Evolutionary conservation across 495 filamentous ascomycete genomes (phyloP).

Genomic region (Sordaria brevicollis): DNA sequence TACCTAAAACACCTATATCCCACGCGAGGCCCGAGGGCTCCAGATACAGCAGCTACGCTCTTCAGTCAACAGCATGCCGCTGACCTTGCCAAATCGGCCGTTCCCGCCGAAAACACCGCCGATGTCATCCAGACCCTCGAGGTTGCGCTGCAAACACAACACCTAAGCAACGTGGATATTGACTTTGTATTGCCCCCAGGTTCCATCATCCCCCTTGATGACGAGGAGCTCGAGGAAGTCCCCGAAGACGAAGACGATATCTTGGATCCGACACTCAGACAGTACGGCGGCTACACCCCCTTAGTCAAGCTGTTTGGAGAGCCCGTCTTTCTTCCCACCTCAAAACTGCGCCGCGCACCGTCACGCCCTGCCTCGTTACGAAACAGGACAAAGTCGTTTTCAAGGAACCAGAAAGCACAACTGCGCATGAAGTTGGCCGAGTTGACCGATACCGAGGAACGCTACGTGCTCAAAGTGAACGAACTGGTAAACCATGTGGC

Average conservation of each 20-base stretch:
- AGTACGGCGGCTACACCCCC: slow-evolving; percentile 65
- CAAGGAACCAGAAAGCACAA: slow-evolving; percentile 70
- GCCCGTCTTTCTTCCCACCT: slow-evolving; percentile 76
- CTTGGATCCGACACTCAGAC: slow-evolving; percentile 46
- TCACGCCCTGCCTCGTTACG: slow-evolving; percentile 67
- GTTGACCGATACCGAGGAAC: slow-evolving; percentile 84
- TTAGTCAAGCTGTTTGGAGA: slow-evolving; percentile 71
- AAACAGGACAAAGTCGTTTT: slow-evolving; percentile 60
- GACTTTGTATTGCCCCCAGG: slow-evolving; percentile 77
- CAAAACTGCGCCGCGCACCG: slow-evolving; percentile 74
- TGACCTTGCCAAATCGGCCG: slow-evolving; percentile 74
- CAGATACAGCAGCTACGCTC: slow-evolving; percentile 51
- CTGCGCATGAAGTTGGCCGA: slow-evolving; percentile 85
- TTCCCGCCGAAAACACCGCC: slow-evolving; percentile 59
- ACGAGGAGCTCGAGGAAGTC: slow-evolving; percentile 39
- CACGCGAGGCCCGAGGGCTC: slow-evolving; percentile 35
- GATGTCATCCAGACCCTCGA: slow-evolving; percentile 64
- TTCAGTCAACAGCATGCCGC: slow-evolving; percentile 93
- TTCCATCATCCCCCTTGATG: slow-evolving; percentile 50
- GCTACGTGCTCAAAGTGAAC: slow-evolving; percentile 78
- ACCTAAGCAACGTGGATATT: slow-evolving; percentile 72
- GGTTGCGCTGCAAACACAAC: slow-evolving; percentile 63
- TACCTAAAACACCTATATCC: slow-evolving; percentile 40
- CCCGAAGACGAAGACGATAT: slow-evolving; percentile 49
- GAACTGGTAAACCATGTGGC: slow-evolving; percentile 68